Percentiles rank a stretch among this genome's conserved stretches.
These are phyloP conservation scores for Fusarium torreyae DNA, from an alignment of 2,329 filamentous ascomycete species.

Conservation along the genomic window DNA sequence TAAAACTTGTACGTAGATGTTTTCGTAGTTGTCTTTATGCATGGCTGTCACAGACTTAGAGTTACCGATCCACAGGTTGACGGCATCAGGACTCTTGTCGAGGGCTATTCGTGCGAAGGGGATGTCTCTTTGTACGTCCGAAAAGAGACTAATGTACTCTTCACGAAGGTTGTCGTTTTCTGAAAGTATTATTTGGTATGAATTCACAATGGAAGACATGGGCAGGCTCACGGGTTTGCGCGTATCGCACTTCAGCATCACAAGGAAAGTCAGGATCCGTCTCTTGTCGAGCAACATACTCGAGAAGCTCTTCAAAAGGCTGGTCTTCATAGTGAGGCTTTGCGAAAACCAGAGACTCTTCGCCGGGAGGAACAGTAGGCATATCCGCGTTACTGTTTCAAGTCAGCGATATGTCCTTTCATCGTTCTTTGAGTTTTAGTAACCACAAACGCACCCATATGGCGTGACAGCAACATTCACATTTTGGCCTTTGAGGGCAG, in stretches of 20 bases:
- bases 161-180: conserved; percentile 86
- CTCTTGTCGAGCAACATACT: conserved; percentile 73
- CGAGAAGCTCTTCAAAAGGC: conserved; percentile 73
- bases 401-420: not conserved
- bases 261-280: conserved; percentile 52
- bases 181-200: conserved; percentile 47
- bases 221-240: conserved; percentile 75
- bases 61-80: conserved; percentile 89
- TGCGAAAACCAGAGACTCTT: conserved; percentile 68
- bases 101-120: conserved; percentile 82
- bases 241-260: conserved; percentile 73
- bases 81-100: conserved; percentile 76
- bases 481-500: conserved; percentile 66
- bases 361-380: conserved; percentile 50
- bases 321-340: conserved; percentile 80
- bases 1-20: conserved; percentile 83
- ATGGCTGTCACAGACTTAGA: conserved; percentile 77
- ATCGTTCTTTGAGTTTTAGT: not conserved
- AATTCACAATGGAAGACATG: not conserved
- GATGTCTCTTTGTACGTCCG: conserved; percentile 74
- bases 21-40: conserved; percentile 89
- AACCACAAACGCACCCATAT: conserved; percentile 68
- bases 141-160: conserved; percentile 77
- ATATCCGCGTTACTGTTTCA: conserved; percentile 56
- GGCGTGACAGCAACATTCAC: conserved; percentile 88